Evolutionary conservation across 1,139 yeast genomes (phyloP).

Genomic region (Scheffersomyces lignicola): DNA sequence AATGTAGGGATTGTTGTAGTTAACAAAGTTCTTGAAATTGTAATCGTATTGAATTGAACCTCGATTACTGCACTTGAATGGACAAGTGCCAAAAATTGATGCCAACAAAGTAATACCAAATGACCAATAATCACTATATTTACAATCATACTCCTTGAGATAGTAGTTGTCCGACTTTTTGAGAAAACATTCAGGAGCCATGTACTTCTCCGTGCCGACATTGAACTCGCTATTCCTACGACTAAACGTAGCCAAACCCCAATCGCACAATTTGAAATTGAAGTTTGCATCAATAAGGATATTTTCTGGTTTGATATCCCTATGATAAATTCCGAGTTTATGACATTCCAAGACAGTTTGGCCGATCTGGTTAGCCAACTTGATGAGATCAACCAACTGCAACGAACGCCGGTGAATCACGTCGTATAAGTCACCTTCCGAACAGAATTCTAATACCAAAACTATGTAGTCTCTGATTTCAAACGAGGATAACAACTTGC

Average conservation of each 20-base stretch:
- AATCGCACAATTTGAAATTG: slow-evolving; percentile 52
- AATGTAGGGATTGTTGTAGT: slow-evolving; percentile 32
- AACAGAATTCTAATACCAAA: slow-evolving; percentile 51
- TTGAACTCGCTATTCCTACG: slow-evolving; percentile 42
- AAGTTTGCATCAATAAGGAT: slow-evolving; percentile 41
- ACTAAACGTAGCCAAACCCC: slow-evolving; percentile 52
- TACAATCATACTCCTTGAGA: slow-evolving; percentile 31
- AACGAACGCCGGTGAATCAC: slow-evolving; percentile 29
- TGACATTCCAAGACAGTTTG: slow-evolving; percentile 45
- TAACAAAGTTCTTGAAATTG: slow-evolving; percentile 40
- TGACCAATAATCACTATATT: slow-evolving; percentile 44
- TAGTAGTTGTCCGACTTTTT: slow-evolving; percentile 15
- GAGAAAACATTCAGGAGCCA: slow-evolving; percentile 53
- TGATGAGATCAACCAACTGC: slow-evolving; percentile 22
- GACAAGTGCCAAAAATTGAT: slow-evolving; percentile 49
- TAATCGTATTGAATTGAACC: slow-evolving; percentile 27
- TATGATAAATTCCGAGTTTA: slow-evolving; percentile 45
- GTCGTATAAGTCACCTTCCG: slow-evolving; percentile 52
- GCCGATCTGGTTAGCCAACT: slow-evolving; percentile 39
- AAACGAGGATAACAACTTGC: slow-evolving; percentile 44
- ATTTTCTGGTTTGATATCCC: slow-evolving; percentile 59
- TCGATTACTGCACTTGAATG: slow-evolving; percentile 30
- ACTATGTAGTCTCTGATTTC: slow-evolving; percentile 40
- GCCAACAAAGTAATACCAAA: slow-evolving; percentile 45
- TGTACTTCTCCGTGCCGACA: slow-evolving; percentile 58